Percentiles rank a stretch among this genome's conserved stretches.
Conservation (phyloP, 805 yeast genomes). For the Metschnikowia baotianmanensis region DNA sequence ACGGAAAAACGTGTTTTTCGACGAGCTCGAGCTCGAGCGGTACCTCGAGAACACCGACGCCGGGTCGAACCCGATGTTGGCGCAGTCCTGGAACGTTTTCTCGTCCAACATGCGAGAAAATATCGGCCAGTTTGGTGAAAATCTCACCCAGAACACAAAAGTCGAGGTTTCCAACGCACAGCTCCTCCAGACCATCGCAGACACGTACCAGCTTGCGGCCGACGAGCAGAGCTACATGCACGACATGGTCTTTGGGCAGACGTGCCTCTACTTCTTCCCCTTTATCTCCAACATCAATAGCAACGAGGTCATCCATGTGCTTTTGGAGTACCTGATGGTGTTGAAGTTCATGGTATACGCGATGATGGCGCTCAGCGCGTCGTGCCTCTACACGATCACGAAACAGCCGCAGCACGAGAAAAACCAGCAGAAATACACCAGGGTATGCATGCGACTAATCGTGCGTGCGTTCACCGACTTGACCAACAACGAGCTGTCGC, state of each 20-base stretch:
- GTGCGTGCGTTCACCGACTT: slow-evolving; percentile 21
- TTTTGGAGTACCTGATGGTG: slow-evolving; percentile 19
- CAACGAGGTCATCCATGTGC: slow-evolving; percentile 19
- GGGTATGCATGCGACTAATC: slow-evolving; percentile 20
- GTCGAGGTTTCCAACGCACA: slow-evolving; percentile 8
- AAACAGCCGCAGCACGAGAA: slow-evolving; percentile 14
- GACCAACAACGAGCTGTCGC: slow-evolving; percentile 15
- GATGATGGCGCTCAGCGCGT: slow-evolving; percentile 19
- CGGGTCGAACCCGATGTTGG: slow-evolving; percentile 13
- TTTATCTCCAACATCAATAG: slow-evolving; percentile 14
- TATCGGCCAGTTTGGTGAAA: no score
- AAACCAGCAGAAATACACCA: slow-evolving; percentile 17
- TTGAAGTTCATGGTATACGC: slow-evolving; percentile 21
- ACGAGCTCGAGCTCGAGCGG: slow-evolving; percentile 17
- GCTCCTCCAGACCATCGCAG: slow-evolving; percentile 14
- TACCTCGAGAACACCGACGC: slow-evolving; percentile 14
- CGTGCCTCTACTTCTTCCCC: slow-evolving; percentile 16
- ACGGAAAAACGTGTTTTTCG: slow-evolving; percentile 15
- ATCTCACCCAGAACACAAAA: not conserved
- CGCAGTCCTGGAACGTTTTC: slow-evolving; percentile 15
- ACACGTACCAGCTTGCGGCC: slow-evolving; percentile 14
- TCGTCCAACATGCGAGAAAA: slow-evolving; percentile 7
- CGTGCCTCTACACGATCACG: slow-evolving; percentile 15
- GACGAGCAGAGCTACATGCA: slow-evolving; percentile 16
- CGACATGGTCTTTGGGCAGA: slow-evolving; percentile 12